Percentiles rank a stretch among this genome's conserved stretches.
Conservation (phyloP, 345 rosid genomes). For the Psidium friedrichsthalianum region DNA sequence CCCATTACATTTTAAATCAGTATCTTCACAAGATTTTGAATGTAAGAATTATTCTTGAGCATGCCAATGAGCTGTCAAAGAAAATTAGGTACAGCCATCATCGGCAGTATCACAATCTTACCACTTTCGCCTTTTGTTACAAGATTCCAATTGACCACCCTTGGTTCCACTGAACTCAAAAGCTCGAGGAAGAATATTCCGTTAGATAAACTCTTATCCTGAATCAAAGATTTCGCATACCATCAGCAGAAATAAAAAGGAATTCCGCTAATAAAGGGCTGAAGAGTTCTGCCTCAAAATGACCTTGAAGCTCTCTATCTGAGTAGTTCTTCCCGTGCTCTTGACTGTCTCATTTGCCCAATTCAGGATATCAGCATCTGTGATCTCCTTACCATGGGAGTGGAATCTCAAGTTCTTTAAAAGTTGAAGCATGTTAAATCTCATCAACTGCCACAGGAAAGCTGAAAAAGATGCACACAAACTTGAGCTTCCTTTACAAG, state of each 20-base stretch:
- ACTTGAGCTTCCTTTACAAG: not conserved
- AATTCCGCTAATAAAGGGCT: not conserved
- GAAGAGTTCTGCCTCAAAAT: not conserved
- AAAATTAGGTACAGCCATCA: not conserved
- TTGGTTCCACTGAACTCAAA: constrained; percentile 79
- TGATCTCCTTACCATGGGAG: constrained; percentile 66
- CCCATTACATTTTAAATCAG: not conserved
- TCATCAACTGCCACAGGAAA: constrained; percentile 90
- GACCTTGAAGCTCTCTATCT: constrained; percentile 77
- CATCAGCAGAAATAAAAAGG: not conserved
- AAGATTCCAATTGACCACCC: constrained; percentile 95
- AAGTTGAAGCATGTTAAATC: constrained; percentile 83
- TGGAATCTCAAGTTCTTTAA: constrained; percentile 70
- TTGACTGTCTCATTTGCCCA: constrained; percentile 75
- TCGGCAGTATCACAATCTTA: constrained; percentile 4
- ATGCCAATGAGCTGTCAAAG: not conserved
- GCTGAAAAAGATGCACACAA: constrained; percentile 36
- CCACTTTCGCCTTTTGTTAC: constrained; percentile 94
- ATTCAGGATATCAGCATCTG: constrained; percentile 61
- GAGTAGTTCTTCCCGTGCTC: constrained; percentile 48
- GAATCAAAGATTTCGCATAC: not conserved
- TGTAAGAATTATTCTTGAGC: not conserved
- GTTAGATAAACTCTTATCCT: constrained; percentile 74
- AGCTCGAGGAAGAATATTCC: constrained; percentile 90
- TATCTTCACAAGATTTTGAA: not conserved